Percentiles rank a stretch among this genome's conserved stretches.
Conservation (phyloP, 1,284 basidiomycete species). For the Tilletia indica region DNA sequence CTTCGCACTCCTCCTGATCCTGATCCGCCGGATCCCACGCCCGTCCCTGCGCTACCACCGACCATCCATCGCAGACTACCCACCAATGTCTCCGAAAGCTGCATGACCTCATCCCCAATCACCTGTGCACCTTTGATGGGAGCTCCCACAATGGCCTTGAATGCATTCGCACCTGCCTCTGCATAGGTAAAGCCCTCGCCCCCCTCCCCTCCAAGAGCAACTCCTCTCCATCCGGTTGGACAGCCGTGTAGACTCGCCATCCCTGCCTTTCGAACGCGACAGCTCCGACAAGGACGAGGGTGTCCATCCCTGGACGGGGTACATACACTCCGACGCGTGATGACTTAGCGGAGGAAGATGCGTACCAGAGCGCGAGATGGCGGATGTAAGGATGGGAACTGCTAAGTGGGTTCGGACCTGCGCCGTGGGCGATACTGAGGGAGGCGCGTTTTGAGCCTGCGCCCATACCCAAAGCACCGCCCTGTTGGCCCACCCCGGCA, state of each 20-base stretch:
- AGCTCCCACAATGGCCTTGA: conserved; percentile 1
- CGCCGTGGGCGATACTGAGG: conserved; percentile 2
- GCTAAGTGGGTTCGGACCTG: conserved; percentile 12
- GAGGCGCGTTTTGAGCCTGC: not conserved
- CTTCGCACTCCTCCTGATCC: not conserved
- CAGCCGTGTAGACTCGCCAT: conserved; percentile 8
- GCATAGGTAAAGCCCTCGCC: not conserved
- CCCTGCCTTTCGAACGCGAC: conserved; percentile 4
- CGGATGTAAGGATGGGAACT: conserved; percentile 15
- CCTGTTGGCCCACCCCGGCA: conserved; percentile 4
- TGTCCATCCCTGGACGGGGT: conserved; percentile 4
- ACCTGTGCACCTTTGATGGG: conserved; percentile 6
- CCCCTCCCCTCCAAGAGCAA: not conserved
- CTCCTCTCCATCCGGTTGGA: conserved; percentile 1
- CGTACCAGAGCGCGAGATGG: not conserved
- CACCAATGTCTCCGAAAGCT: not conserved
- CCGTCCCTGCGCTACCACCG: not conserved
- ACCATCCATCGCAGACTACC: conserved; percentile 11
- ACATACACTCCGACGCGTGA: not conserved
- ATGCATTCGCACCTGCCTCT: not conserved
- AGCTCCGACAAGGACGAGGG: not conserved
- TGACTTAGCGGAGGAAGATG: not conserved
- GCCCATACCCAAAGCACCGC: not conserved
- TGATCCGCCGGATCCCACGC: not conserved
- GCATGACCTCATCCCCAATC: conserved; percentile 2